These are phyloP conservation scores for Chaetomium globosum DNA, from an alignment of 2,329 filamentous ascomycete genomes.

Conservation along the genomic window DNA sequence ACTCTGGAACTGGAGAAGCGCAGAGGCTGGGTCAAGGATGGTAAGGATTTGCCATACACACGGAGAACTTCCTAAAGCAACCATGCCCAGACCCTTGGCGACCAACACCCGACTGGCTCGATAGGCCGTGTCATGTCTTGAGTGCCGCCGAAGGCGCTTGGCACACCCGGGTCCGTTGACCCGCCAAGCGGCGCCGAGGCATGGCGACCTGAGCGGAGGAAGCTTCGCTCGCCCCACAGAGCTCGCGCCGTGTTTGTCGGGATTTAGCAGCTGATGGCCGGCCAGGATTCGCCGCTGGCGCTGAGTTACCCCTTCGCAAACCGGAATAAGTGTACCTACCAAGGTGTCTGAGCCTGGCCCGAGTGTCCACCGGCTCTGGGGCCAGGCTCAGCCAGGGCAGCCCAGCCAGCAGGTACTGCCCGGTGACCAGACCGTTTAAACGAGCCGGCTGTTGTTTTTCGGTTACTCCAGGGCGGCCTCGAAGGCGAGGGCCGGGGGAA, in stretches of 20 bases:
- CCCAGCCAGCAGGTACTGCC: background rate
- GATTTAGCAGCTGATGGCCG: constrained; percentile 11
- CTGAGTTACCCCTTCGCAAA: background rate
- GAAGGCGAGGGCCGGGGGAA: too few species aligned
- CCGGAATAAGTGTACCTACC: constrained; percentile 8
- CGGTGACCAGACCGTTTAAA: background rate
- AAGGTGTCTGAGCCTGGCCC: background rate
- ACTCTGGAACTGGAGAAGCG: background rate
- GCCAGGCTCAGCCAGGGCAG: background rate
- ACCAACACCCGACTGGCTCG: constrained; percentile 15
- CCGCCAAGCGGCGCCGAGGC: constrained; percentile 20
- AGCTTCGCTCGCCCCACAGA: constrained; percentile 10
- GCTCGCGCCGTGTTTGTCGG: constrained; percentile 24
- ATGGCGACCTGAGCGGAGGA: constrained; percentile 19
- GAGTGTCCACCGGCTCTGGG: background rate
- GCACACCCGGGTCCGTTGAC: constrained; percentile 4
- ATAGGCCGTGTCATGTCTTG: constrained; percentile 10
- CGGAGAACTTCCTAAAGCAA: constrained; percentile 22
- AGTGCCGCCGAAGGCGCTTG: constrained; percentile 13
- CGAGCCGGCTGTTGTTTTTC: too few species aligned
- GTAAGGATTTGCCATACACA: constrained; percentile 6
- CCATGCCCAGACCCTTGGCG: constrained; percentile 23
- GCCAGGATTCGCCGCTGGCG: constrained; percentile 4
- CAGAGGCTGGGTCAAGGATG: background rate
- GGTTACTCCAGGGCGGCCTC: too few species aligned